A percentile compares a stretch with the other conserved stretches of the same genome.
These are phyloP conservation scores for Phytophthora agathidicida DNA, from an alignment of 352 stramenopile genomes.

Conservation along the genomic window DNA sequence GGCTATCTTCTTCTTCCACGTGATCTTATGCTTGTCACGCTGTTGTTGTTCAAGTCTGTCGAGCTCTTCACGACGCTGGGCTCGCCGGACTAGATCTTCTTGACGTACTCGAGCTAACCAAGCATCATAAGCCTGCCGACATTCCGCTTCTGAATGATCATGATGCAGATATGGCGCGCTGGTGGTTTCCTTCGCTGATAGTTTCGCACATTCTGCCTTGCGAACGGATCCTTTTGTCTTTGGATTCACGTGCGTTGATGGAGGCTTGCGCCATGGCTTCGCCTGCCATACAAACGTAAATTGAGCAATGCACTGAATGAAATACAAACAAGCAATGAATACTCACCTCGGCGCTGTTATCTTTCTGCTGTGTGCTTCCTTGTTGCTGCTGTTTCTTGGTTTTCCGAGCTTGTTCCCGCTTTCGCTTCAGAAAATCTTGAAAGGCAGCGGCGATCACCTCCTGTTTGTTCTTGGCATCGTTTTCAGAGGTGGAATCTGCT, in stretches of 20 bases:
- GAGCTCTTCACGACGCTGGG: constrained; percentile 34
- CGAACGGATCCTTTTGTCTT: constrained; percentile 22
- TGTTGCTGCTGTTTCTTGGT: constrained; percentile 27
- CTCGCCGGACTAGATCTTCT: constrained; percentile 53
- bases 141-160: constrained; percentile 3
- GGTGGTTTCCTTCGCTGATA: constrained; percentile 3
- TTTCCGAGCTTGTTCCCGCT: constrained; percentile 34
- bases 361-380: constrained; percentile 1
- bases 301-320: not conserved
- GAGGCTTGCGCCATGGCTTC: constrained; percentile 38
- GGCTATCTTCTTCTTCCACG: constrained; percentile 69
- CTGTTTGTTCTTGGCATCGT: constrained; percentile 24
- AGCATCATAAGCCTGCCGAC: constrained; percentile 30
- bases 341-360: constrained; percentile 1
- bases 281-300: not conserved
- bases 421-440: constrained; percentile 42
- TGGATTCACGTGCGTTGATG: constrained; percentile 61
- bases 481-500: not conserved
- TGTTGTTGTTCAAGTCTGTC: constrained; percentile 31
- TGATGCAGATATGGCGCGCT: not conserved
- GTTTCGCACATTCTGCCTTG: constrained; percentile 10
- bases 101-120: constrained; percentile 57
- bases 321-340: not conserved
- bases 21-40: constrained; percentile 43
- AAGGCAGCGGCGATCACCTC: constrained; percentile 42